These are phyloP conservation scores for Trametopsis cervina DNA, from an alignment of 768 basidiomycete species.

Conservation along the genomic window DNA sequence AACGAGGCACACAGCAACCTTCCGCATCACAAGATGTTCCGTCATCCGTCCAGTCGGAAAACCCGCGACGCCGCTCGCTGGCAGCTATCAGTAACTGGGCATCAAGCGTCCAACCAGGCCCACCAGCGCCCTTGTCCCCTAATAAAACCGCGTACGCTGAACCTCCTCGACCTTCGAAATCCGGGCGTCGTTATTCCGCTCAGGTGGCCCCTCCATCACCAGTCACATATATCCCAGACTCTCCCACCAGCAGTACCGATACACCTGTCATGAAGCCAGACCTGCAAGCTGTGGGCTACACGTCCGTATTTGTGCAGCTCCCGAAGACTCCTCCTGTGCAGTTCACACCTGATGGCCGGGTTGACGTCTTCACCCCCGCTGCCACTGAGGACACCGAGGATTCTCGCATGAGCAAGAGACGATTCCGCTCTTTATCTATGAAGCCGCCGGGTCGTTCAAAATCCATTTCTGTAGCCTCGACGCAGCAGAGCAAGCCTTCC, in stretches of 20 bases:
- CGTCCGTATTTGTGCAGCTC: conserved; percentile 9
- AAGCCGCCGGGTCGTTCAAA: conserved; percentile 3
- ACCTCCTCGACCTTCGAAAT: background rate
- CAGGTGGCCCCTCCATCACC: background rate
- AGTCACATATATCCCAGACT: conserved; percentile 9
- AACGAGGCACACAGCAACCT: background rate
- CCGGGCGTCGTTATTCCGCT: conserved; percentile 4
- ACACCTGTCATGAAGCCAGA: conserved; percentile 8
- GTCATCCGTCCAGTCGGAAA: background rate
- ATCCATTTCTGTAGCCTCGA: background rate
- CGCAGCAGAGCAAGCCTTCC: background rate
- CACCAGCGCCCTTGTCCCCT: conserved; percentile 9
- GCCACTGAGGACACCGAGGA: background rate
- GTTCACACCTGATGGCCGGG: background rate
- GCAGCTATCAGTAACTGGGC: conserved; percentile 12
- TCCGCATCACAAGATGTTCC: background rate
- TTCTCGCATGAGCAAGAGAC: background rate
- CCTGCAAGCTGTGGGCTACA: conserved; percentile 8
- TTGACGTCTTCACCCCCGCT: background rate
- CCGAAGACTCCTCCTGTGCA: conserved; percentile 3
- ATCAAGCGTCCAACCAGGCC: conserved; percentile 10
- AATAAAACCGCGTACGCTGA: conserved; percentile 4
- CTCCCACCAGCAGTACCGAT: conserved; percentile 8
- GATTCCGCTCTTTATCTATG: conserved; percentile 1
- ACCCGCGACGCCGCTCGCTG: conserved; percentile 8